Evolutionary conservation across 495 filamentous ascomycete species (phyloP), one percentile per base, ranked within the genome.

Genomic region (Talaromyces wortmannii): DNA sequence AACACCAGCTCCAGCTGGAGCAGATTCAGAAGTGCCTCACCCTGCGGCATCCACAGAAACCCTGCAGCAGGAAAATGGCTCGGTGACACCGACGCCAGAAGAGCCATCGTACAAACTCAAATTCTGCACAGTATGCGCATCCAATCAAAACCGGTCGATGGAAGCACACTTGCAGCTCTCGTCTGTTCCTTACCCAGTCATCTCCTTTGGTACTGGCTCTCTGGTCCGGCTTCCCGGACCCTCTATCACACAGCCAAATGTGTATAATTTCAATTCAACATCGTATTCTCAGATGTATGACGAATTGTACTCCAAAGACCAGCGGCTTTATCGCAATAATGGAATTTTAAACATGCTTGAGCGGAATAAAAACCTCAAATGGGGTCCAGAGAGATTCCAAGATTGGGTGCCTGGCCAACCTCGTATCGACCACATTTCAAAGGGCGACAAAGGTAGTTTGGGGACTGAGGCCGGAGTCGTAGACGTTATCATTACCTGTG

Each of bases 81-180:
- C 67, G 31, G 67, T 68, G 45, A 59, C 61, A 15, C 50, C 64
- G 57, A 63, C 58, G 65, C 59, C 63, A 67, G 72, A 67, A 61
- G 66, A 68, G 77, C 77, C 71, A 79, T 79, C 68, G 23, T 94
- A 83, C 78, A 95, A 89, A 66, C 78, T 99, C 44, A 94, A 87
- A 63, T 97, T 97, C 74, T 99, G 95, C 79, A 99, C 95, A 3
- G 94, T 99, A 40, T 99, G 95, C 71, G 94, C 94, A 5, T 96
- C 90, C 62, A 97, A 99, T 65, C 85, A 97, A 61, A 97, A 97
- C 65, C 84, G 92, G 81, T 95, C 91, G 5, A 98, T 98, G 94
- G 94, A 98, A 80, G 92, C 91, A 10, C 95, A 99, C 71, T 84
- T 96, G 17, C 87, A 87, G 32, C 85, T 99, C 30, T 85, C 95